phyloP scores from a whole-genome alignment of 2,329 filamentous ascomycete genomes.

The Chrysoporthe austroafricana region DNA sequence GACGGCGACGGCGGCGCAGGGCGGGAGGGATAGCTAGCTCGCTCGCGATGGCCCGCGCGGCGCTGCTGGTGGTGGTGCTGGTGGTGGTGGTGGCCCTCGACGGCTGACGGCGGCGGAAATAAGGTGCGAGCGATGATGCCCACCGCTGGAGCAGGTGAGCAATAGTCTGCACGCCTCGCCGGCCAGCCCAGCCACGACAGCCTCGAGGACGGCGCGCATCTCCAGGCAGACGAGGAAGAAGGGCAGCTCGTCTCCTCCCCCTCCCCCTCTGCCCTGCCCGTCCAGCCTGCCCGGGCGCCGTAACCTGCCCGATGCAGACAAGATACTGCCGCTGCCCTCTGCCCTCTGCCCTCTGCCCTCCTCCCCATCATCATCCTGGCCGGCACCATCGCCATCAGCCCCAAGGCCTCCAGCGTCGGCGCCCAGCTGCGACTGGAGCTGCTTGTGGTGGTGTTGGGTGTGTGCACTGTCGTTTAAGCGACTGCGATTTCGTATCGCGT shows the following conservation, averaged over 20 bases:
- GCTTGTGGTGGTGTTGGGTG: too few relatives aligned
- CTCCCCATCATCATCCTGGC: background rate
- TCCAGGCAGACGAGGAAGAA: background rate
- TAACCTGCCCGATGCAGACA: background rate
- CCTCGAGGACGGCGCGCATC: background rate
- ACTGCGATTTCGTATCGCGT: too few relatives aligned
- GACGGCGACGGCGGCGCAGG: background rate
- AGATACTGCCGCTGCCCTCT: background rate
- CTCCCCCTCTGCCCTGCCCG: background rate
- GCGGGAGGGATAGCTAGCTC: background rate
- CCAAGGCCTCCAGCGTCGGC: too few relatives aligned
- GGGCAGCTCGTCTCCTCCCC: background rate
- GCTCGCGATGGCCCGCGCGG: background rate
- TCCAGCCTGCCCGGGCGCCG: background rate
- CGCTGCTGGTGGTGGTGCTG: background rate
- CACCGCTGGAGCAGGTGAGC: background rate
- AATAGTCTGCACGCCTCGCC: background rate
- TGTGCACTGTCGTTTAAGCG: too few relatives aligned
- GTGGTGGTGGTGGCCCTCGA: background rate
- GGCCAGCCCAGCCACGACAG: background rate
- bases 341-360: background rate
- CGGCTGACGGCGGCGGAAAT: background rate
- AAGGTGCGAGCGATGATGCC: background rate
- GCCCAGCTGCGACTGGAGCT: too few relatives aligned
- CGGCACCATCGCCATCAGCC: too few relatives aligned